These are phyloP conservation scores for Didymella arachidicola DNA, from an alignment of 2,329 filamentous ascomycete species.

Conservation along the genomic window DNA sequence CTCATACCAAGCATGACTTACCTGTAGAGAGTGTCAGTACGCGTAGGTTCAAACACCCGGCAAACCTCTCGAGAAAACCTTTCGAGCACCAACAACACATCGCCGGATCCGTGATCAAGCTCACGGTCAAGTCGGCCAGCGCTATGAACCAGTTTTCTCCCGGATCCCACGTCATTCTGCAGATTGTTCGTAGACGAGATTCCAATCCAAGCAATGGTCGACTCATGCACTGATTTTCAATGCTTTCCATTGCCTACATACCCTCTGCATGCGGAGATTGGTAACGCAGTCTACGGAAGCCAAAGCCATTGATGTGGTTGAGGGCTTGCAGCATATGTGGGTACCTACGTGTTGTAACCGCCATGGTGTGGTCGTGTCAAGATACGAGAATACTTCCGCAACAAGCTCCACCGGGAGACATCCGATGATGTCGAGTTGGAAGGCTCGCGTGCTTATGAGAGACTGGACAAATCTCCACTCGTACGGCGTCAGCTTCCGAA, in stretches of 20 bases:
- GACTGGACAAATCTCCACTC: conserved; percentile 42
- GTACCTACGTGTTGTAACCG: conserved; percentile 39
- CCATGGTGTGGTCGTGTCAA: conserved; percentile 42
- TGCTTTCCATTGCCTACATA: too few relatives aligned
- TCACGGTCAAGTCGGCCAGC: neutral
- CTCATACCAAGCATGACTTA: conserved; percentile 46
- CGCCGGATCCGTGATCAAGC: neutral
- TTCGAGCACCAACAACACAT: neutral
- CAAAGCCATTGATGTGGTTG: neutral
- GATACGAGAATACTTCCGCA: conserved; percentile 44
- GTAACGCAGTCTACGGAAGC: neutral
- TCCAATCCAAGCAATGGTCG: neutral
- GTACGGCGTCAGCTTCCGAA: conserved; percentile 36
- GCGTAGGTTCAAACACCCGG: neutral
- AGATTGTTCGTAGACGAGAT: neutral
- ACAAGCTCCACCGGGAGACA: conserved; percentile 51
- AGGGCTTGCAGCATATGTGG: neutral
- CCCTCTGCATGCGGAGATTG: too few relatives aligned
- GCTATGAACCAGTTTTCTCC: too few relatives aligned
- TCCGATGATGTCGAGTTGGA: conserved; percentile 47
- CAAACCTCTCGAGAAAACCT: neutral
- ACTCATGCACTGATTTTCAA: neutral
- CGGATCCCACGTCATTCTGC: neutral
- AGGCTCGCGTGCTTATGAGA: conserved; percentile 30
- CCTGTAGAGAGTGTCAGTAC: conserved; percentile 25